Evolutionary conservation across 1,284 basidiomycete species (phyloP), one percentile per base, ranked within the genome.

Genomic region (Apiotrichum gamsii): DNA sequence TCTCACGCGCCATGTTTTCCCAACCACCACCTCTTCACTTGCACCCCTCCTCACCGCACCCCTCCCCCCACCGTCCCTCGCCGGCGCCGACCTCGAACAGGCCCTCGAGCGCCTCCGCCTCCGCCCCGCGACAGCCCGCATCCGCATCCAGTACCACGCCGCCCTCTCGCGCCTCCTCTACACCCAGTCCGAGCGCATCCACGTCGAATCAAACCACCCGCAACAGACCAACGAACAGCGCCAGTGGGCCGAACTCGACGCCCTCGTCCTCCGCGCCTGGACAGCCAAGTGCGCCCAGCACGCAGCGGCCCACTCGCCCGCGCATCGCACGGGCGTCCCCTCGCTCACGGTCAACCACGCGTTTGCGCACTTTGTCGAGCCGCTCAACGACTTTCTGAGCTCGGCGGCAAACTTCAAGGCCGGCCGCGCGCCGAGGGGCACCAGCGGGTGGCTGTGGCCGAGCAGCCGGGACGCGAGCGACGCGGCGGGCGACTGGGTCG

Each of bases 121-220:
- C 11, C 21, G 18, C 32, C 10, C 8, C 23, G 33, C 4, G 3
- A 33, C 38, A 2, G 24, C 18, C 10, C 25, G 13, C n/a, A 24
- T 49, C 18, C 32, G 43, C 20, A 34, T 49, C 4, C 48, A 45
- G 39, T 38, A 41, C 39, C 48, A 49, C 29, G 15, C 28, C 15
- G 43, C 39, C 21, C 19, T 49, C 5, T 15, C 13, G 18, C 6
- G 9, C 8, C 25, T 49, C 4, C 37, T 49, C 8, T 24, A 30
- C 24, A 20, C 15, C 25, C 29, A 33, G 28, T 13, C 44, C 16
- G 18, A 29, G 8, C 30, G 36, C 30, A 23, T 28, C 10, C 9
- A n/a, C 28, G 28, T 19, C n/a, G 29, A 41, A 8, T 15, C 15
- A 6, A n/a, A 38, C 18, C 23, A 23, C 5, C 30, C 31, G 1